phyloP scores from a whole-genome alignment of 208 protist genomes.

The Leishmania braziliensis region DNA sequence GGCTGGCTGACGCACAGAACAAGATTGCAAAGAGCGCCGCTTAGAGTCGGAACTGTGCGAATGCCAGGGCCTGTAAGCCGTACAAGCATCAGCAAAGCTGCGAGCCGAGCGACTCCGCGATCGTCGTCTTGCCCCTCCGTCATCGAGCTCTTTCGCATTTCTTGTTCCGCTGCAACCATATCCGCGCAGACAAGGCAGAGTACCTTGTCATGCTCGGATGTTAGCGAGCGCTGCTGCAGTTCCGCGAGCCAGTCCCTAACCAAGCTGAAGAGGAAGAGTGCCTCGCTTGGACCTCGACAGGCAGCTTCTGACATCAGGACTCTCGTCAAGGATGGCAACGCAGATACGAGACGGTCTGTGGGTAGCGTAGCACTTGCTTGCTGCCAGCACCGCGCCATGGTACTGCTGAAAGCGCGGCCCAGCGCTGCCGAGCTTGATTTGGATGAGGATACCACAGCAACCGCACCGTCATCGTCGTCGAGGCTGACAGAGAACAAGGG shows the following conservation, averaged over 20 bases:
- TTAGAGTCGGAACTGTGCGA: background rate
- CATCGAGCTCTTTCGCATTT: background rate
- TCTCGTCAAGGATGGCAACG: background rate
- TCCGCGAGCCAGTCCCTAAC: conserved; percentile 6
- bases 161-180: conserved; percentile 2
- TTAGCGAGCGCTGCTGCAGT: conserved; percentile 13
- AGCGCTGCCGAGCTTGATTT: background rate
- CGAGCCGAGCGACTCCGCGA: background rate
- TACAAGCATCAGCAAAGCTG: conserved; percentile 6
- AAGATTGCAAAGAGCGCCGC: background rate
- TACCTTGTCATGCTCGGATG: background rate
- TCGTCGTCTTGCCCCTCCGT: conserved; percentile 1
- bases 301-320: background rate
- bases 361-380: background rate
- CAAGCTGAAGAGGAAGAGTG: background rate
- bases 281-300: background rate
- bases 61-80: background rate
- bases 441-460: background rate
- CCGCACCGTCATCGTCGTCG: background rate
- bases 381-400: conserved; percentile 5
- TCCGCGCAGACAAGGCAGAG: conserved; percentile 11
- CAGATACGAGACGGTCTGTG: conserved; percentile 5
- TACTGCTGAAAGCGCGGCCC: background rate
- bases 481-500: background rate
- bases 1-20: background rate